Evolutionary conservation across 148 eudicot genomes (phyloP).

Genomic region (Camellia japonica): DNA sequence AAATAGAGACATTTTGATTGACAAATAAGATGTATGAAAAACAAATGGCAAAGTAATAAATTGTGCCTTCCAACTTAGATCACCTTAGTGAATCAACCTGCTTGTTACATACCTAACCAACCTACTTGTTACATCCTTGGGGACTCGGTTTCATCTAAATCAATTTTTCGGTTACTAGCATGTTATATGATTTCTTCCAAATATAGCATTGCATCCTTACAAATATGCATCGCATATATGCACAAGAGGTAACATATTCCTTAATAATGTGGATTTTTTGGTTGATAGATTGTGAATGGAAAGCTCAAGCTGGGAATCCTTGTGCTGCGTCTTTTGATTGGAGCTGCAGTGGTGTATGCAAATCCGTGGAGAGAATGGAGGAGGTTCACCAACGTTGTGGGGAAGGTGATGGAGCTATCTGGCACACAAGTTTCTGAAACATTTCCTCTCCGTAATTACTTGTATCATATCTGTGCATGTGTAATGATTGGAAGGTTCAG

Average conservation of each 20-base stretch:
- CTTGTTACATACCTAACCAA: neutral
- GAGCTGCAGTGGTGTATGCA: constrained; percentile 79
- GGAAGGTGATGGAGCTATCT: constrained; percentile 62
- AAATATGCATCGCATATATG: neutral
- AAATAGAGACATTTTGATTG: too few relatives aligned
- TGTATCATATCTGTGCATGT: constrained; percentile 12
- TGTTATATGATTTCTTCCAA: neutral
- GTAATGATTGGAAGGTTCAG: constrained; percentile 7
- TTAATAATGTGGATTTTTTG: neutral
- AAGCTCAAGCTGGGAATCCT: constrained; percentile 62
- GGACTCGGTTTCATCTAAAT: neutral
- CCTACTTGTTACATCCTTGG: neutral
- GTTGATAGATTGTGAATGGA: constrained; percentile 62
- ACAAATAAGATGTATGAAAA: too few relatives aligned
- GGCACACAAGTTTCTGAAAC: constrained; percentile 42
- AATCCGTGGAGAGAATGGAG: constrained; percentile 55
- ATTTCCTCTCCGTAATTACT: neutral
- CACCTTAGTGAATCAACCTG: neutral
- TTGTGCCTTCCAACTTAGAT: too few relatives aligned
- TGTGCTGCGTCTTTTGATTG: constrained; percentile 78
- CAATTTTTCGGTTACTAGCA: neutral
- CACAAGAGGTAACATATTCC: neutral
- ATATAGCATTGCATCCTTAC: neutral
- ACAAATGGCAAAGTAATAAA: too few relatives aligned
- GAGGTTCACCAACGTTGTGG: constrained; percentile 66